A percentile compares a stretch with the other conserved stretches of the same genome.
These are phyloP conservation scores for Pseudocercospora ulei DNA, from an alignment of 2,329 filamentous ascomycete genomes.

Conservation along the genomic window DNA sequence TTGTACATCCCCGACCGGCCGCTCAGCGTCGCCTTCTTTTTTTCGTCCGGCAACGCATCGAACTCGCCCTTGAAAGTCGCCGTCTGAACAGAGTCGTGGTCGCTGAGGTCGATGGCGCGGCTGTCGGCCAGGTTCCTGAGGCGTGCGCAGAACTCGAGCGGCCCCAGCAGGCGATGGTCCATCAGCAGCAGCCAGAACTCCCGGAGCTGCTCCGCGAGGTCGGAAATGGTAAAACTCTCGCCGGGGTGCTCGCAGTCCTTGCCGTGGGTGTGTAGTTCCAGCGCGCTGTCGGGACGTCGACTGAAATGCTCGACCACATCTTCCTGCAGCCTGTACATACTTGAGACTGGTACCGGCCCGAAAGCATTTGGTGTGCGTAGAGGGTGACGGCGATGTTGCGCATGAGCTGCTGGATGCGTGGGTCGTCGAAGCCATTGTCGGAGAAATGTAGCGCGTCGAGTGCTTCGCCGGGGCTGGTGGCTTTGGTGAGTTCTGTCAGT, in stretches of 20 bases:
- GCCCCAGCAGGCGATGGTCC: neutral
- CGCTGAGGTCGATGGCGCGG: neutral
- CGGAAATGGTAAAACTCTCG: neutral
- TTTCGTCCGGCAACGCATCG: neutral
- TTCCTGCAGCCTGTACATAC: neutral
- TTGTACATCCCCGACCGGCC: neutral
- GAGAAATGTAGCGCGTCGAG: neutral
- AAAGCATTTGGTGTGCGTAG: conserved; percentile 2
- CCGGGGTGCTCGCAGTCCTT: conserved; percentile 1
- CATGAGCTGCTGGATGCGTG: neutral
- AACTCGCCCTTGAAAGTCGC: too few species aligned
- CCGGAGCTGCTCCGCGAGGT: neutral
- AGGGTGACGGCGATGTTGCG: conserved; percentile 1
- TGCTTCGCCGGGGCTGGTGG: neutral
- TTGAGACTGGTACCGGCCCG: neutral
- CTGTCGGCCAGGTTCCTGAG: neutral
- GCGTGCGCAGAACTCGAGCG: neutral
- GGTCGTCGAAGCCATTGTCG: neutral
- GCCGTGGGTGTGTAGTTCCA: conserved; percentile 1
- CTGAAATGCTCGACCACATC: conserved; percentile 1
- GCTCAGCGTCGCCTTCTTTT: neutral
- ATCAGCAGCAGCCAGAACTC: conserved; percentile 6
- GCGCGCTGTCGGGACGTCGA: neutral
- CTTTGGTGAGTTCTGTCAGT: conserved; percentile 1
- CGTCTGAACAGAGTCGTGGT: neutral